A percentile compares a stretch with the other conserved stretches of the same genome.
Conservation (phyloP, 2,329 filamentous ascomycete genomes). For the Ceratocystis diversiconidia region DNA sequence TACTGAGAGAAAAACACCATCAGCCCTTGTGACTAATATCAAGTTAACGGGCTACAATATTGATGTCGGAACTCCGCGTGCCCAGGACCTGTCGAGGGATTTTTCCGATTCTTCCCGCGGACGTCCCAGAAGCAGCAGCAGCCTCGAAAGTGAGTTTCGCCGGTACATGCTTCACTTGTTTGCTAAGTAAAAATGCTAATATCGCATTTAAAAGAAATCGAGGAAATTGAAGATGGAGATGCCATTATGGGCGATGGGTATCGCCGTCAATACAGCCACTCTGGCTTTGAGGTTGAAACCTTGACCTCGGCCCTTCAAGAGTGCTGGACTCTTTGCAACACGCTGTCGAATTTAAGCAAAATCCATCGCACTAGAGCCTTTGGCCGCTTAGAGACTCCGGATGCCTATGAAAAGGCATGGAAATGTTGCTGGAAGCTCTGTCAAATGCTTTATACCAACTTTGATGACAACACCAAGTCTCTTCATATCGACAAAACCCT, state of each 20-base stretch:
- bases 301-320: slow-evolving; percentile 67
- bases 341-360: slow-evolving; percentile 69
- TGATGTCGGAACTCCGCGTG: slow-evolving; percentile 62
- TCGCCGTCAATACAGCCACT: slow-evolving; percentile 25
- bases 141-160: slow-evolving; percentile 53
- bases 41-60: slow-evolving; percentile 50
- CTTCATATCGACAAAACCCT: slow-evolving; percentile 56
- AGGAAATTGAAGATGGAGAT: slow-evolving; percentile 44
- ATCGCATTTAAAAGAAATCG: slow-evolving; percentile 5
- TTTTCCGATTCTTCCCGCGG: slow-evolving; percentile 44
- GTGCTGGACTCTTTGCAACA: slow-evolving; percentile 91
- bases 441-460: slow-evolving; percentile 72
- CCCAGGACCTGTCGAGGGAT: slow-evolving; percentile 62
- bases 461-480: slow-evolving; percentile 53
- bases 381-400: slow-evolving; percentile 56
- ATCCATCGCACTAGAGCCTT: slow-evolving; percentile 70
- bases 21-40: slow-evolving; percentile 62
- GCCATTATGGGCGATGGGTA: slow-evolving; percentile 29
- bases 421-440: slow-evolving; percentile 88
- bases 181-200: neutral
- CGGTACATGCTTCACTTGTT: neutral
- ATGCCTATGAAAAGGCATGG: slow-evolving; percentile 79
- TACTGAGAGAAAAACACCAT: slow-evolving; percentile 37
- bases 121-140: slow-evolving; percentile 55
- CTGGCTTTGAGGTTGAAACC: slow-evolving; percentile 43